Evolutionary conservation across 345 rosid genomes (phyloP).

Genomic region (Corymbia maculata): DNA sequence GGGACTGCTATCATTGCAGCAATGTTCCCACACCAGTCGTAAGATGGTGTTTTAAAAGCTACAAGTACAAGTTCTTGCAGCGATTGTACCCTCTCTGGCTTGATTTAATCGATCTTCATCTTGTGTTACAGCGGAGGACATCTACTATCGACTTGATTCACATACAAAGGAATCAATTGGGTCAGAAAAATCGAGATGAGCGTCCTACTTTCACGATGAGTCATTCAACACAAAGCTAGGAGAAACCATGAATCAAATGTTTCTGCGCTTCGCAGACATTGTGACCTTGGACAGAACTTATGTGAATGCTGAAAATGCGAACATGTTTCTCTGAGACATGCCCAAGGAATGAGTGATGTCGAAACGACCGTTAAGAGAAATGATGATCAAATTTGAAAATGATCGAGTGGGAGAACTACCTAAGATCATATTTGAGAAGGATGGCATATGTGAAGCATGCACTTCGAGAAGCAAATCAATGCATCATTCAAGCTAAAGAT

Average conservation of each 20-base stretch:
- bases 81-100: not conserved
- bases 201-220: not conserved
- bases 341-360: not conserved
- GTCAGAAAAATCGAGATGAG: not conserved
- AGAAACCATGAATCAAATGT: not conserved
- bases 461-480: not conserved
- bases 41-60: not conserved
- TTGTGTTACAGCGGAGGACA: not conserved
- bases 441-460: not conserved
- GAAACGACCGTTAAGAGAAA: not conserved
- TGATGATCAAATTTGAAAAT: not conserved
- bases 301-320: rapidly evolving
- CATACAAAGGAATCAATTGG: not conserved
- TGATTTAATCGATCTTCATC: not conserved
- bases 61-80: not conserved
- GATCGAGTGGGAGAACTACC: not conserved
- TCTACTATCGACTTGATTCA: not conserved
- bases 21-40: not conserved
- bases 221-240: not conserved
- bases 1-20: not conserved
- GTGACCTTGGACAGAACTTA: not conserved
- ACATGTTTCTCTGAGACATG: not conserved
- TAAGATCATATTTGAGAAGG: not conserved
- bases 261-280: not conserved
- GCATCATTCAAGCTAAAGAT: not conserved